Conservation (phyloP, 495 filamentous ascomycete genomes). For the Friedmanniomyces endolithicus region DNA sequence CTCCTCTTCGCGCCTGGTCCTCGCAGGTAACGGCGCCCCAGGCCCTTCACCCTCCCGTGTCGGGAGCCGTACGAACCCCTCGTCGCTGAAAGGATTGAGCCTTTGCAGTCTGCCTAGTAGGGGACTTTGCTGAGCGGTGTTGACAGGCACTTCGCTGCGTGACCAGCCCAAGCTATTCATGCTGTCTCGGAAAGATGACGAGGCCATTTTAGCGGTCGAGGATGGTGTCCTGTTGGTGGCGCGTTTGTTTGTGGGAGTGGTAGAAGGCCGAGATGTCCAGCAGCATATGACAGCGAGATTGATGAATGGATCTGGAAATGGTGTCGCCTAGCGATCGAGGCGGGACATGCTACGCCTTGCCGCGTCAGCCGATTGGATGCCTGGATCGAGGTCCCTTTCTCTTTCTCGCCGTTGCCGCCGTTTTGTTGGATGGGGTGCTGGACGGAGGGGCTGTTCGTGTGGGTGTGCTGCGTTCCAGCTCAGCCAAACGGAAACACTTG, state of each 20-base stretch:
- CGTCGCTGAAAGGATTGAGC: conserved; percentile 75
- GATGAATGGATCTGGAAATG: background rate
- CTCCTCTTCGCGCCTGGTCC: conserved; percentile 80
- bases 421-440: background rate
- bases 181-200: conserved; percentile 77
- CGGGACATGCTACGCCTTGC: background rate
- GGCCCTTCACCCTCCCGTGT: conserved; percentile 52
- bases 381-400: background rate
- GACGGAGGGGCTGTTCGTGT: background rate
- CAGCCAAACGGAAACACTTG: too few relatives aligned
- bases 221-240: background rate
- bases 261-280: background rate
- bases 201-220: conserved; percentile 53
- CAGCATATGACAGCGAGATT: background rate
- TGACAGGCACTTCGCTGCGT: conserved; percentile 71
- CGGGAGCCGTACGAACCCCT: conserved; percentile 85
- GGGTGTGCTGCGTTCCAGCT: background rate
- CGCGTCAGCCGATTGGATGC: background rate
- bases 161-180: conserved; percentile 95
- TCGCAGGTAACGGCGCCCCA: conserved; percentile 76
- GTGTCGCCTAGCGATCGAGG: background rate
- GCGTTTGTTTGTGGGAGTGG: background rate
- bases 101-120: conserved; percentile 71
- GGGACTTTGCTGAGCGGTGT: conserved; percentile 60
- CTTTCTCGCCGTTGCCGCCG: background rate